Evolutionary conservation across 129 eudicot genomes (phyloP).

Genomic region (Daucus carota): DNA sequence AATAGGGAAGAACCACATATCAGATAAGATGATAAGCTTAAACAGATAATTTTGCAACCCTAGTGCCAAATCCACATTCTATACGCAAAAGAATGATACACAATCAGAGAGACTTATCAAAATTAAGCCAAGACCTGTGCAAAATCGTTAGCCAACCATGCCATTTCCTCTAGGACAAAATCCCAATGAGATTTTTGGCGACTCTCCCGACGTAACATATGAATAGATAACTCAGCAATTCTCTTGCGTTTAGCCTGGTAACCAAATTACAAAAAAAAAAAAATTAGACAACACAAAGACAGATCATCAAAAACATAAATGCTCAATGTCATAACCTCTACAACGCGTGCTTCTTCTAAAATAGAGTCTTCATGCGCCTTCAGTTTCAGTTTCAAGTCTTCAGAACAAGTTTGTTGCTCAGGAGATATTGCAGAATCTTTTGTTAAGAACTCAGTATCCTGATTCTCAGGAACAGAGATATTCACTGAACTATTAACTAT

Average conservation of each 20-base stretch:
- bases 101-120: conserved; percentile 3
- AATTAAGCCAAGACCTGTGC: conserved; percentile 61
- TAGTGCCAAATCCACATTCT: conserved; percentile 8
- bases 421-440: conserved; percentile 28
- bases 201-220: conserved; percentile 27
- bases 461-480: conserved; percentile 23
- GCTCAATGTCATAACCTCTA: conserved; percentile 50
- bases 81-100: conserved; percentile 2
- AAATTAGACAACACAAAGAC: background rate
- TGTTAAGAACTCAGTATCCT: conserved; percentile 20
- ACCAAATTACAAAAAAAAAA: conserved; percentile 7
- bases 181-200: conserved; percentile 78
- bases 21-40: conserved; percentile 14
- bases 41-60: background rate
- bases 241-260: conserved; percentile 83
- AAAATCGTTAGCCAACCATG: conserved; percentile 97
- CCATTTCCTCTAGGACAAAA: conserved; percentile 93
- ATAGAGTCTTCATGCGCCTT: conserved; percentile 78
- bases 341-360: conserved; percentile 72
- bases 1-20: conserved; percentile 9
- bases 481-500: conserved; percentile 24
- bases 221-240: conserved; percentile 67
- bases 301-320: conserved; percentile 9
- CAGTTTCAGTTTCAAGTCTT: conserved; percentile 23
- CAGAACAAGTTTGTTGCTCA: conserved; percentile 38